Evolutionary conservation across 2,329 filamentous ascomycete genomes (phyloP).

Genomic region (Neofusicoccum sp.): DNA sequence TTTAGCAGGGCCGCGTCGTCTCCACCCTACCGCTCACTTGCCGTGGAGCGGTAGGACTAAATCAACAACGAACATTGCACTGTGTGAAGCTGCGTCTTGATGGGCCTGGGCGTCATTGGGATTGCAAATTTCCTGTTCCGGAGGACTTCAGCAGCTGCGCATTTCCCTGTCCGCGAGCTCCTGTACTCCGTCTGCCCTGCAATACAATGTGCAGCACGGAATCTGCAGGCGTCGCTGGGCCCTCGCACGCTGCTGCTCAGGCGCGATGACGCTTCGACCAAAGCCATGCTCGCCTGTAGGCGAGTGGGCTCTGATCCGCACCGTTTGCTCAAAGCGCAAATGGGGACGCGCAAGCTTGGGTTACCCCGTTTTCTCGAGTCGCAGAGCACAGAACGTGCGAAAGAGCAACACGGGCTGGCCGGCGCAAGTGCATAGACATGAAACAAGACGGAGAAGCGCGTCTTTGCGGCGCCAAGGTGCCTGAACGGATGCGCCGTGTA

Average conservation of each 20-base stretch:
- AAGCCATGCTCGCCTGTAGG: neutral
- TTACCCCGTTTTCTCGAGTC: neutral
- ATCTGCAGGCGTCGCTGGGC: too few species aligned
- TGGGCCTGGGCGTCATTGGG: neutral
- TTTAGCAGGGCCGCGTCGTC: slow-evolving; percentile 55
- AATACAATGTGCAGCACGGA: too few species aligned
- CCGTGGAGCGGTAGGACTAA: slow-evolving; percentile 46
- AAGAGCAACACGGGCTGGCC: neutral
- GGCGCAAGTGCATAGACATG: neutral
- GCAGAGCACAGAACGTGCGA: neutral
- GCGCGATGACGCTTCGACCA: too few species aligned
- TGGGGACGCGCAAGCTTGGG: neutral
- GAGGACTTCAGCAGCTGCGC: too few species aligned
- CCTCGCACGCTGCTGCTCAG: too few species aligned
- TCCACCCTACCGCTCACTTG: slow-evolving; percentile 48
- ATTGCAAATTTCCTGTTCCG: too few species aligned
- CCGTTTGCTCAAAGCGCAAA: neutral
- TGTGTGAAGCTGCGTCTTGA: neutral
- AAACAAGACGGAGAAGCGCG: neutral
- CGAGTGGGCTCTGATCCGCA: neutral
- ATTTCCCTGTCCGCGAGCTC: too few species aligned
- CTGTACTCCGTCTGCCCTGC: too few species aligned
- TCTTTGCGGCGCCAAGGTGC: neutral
- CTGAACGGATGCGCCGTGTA: neutral
- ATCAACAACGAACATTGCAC: slow-evolving; percentile 46